phyloP scores from a whole-genome alignment of 192 early-diverging fungal genomes.

The Backusella parvicylindrica region DNA sequence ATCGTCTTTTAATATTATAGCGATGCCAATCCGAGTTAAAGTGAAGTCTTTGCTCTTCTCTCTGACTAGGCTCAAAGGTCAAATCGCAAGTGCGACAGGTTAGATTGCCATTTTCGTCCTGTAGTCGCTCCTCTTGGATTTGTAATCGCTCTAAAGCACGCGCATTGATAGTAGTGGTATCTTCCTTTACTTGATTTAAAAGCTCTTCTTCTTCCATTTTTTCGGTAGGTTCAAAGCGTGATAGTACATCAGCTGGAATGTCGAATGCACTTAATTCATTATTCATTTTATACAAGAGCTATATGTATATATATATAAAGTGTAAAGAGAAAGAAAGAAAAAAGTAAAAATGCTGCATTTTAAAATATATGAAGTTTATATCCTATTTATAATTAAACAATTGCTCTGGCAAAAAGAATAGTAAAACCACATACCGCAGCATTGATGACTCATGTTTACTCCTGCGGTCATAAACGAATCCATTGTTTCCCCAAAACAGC shows the following conservation, averaged over 20 bases:
- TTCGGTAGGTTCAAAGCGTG: not conserved
- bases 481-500: too few species aligned
- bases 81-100: constrained; percentile 47
- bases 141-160: constrained; percentile 11
- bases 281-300: not conserved
- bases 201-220: not conserved
- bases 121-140: constrained; percentile 14
- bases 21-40: constrained; percentile 54
- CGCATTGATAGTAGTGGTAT: not conserved
- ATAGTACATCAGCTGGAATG: constrained; percentile 9
- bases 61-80: constrained; percentile 19
- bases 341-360: not conserved
- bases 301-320: not conserved
- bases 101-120: constrained; percentile 17
- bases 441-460: not conserved
- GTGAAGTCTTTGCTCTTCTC: constrained; percentile 44
- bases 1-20: constrained; percentile 51
- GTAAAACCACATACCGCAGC: not conserved
- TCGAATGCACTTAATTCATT: not conserved
- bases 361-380: too few species aligned
- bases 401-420: too few species aligned
- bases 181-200: not conserved
- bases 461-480: not conserved
- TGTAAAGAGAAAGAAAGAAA: not conserved
- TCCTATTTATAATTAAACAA: too few species aligned